Evolutionary conservation across 345 rosid genomes (phyloP), one percentile per base, ranked within the genome.

Genomic region (Eucalyptus marginata): DNA sequence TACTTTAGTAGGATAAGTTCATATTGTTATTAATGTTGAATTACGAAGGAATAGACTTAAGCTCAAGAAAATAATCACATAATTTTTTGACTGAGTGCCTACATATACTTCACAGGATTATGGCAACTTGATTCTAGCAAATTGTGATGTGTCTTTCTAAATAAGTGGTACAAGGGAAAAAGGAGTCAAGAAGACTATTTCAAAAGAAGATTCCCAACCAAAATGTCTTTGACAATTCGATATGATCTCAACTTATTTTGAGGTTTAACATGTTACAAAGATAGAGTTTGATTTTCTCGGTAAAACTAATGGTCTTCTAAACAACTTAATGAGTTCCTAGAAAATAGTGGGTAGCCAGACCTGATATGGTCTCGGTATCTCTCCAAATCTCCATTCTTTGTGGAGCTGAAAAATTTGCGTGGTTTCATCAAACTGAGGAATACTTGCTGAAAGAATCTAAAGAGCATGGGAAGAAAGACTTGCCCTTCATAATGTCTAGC

Each of bases 181-280:
- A 10, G 12, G 7, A 36, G 8, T 17, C 14, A 33, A 71, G 4
- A 9, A 10, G 14, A 18, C 46, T 71, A 36, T 71, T 36, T 36
- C 5, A 4, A n/a, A n/a, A n/a, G n/a, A n/a, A n/a, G n/a, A n/a
- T n/a, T n/a, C n/a, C n/a, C n/a, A n/a, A n/a, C n/a, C n/a, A n/a
- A n/a, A n/a, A n/a, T n/a, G 4, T 10, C 14, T 71, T 36, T 36
- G 13, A 7, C 2, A 1, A 4, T 36, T 9, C 10, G 2, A 36
- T 71, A 3, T 5, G 27, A 71, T 71, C 13, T 10, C 46, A 10
- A 56, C 62, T 4, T 36, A 10, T 71, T 36, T 36, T 3, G 4
- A 71, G 12, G 22, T 71, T 71, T 8, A 36, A 71, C 12, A 56
- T 9, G 12, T 56, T 36, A 36, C 46, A 4, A 3, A 5, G 3